Conservation (phyloP, 129 eudicot species). For the Centella asiatica region DNA sequence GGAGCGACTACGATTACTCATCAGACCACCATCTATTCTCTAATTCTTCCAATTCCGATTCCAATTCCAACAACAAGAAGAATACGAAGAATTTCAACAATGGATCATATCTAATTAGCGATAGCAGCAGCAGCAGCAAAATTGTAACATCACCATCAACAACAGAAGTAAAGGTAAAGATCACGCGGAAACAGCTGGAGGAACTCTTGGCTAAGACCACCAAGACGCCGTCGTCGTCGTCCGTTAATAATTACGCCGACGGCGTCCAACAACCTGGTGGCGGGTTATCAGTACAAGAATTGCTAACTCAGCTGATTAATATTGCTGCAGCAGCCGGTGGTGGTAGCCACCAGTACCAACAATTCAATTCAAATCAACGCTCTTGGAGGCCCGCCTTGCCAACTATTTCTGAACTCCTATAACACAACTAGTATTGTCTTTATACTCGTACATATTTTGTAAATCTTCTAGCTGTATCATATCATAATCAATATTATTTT, state of each 20-base stretch:
- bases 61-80: background rate
- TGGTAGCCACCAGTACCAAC: too few relatives aligned
- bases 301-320: conserved; percentile 31
- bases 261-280: conserved; percentile 7
- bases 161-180: conserved; percentile 43
- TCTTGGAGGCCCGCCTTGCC: conserved; percentile 53
- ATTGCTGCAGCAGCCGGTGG: too few relatives aligned
- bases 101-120: too few relatives aligned
- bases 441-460: too few relatives aligned
- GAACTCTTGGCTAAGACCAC: conserved; percentile 24
- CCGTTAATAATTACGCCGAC: too few relatives aligned
- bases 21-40: too few relatives aligned
- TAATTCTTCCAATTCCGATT: too few relatives aligned
- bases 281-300: conserved; percentile 34
- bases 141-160: background rate
- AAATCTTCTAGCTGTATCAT: too few relatives aligned
- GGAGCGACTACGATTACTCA: conserved; percentile 23
- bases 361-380: conserved; percentile 19
- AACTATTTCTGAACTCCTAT: conserved; percentile 39
- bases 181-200: conserved; percentile 39
- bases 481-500: too few relatives aligned
- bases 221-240: too few relatives aligned
- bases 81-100: too few relatives aligned
- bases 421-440: too few relatives aligned
- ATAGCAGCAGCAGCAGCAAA: background rate